Conservation (phyloP, 129 eudicot species). For the Cynara cardunculus region DNA sequence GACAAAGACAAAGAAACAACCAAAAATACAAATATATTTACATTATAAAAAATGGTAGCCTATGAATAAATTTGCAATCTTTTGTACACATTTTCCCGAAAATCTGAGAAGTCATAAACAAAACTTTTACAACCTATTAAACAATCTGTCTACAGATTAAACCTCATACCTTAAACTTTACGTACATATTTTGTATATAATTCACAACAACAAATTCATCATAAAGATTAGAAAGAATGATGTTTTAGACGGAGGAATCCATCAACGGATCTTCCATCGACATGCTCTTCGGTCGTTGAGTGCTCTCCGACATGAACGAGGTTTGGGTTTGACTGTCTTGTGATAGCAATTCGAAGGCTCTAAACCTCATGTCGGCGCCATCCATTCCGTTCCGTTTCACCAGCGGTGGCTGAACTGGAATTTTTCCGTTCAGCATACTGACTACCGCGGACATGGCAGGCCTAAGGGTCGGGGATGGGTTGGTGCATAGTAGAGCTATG, state of each 20-base stretch:
- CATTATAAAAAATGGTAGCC: neutral
- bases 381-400: slow-evolving; percentile 38
- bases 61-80: neutral
- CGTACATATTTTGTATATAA: neutral
- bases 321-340: slow-evolving; percentile 52
- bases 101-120: too few species aligned
- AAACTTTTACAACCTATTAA: neutral
- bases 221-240: slow-evolving; percentile 20
- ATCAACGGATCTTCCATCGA: slow-evolving; percentile 54
- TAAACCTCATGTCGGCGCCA: slow-evolving; percentile 43
- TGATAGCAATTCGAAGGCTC: slow-evolving; percentile 46
- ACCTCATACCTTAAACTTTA: neutral
- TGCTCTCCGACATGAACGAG: slow-evolving; percentile 33
- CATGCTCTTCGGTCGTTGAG: slow-evolving; percentile 26
- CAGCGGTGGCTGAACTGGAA: slow-evolving; percentile 49
- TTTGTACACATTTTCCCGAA: neutral
- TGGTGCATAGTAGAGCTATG: slow-evolving; percentile 68
- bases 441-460: slow-evolving; percentile 81
- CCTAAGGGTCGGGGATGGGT: slow-evolving; percentile 71
- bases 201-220: slow-evolving; percentile 12
- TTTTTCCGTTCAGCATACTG: slow-evolving; percentile 74
- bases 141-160: neutral
- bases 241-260: slow-evolving; percentile 35
- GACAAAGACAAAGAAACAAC: neutral
- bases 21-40: neutral